Conservation (phyloP, 192 early-diverging fungal species). For the Entomortierella parvispora region DNA sequence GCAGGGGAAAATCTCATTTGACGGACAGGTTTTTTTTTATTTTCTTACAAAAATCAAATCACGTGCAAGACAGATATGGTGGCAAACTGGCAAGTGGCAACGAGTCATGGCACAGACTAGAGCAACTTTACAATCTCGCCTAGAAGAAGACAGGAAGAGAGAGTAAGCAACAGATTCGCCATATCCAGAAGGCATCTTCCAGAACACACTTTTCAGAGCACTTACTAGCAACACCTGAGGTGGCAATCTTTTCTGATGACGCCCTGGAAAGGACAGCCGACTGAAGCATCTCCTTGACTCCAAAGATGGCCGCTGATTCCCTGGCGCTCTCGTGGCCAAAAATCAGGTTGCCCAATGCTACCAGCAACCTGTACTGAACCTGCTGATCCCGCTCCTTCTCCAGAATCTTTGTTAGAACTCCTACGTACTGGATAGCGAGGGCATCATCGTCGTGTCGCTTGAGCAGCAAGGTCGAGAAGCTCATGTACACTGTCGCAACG, state of each 20-base stretch:
- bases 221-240: constrained; percentile 37
- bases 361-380: constrained; percentile 65
- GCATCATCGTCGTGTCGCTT: constrained; percentile 56
- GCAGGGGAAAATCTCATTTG: background rate
- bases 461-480: constrained; percentile 60
- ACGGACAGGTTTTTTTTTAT: background rate
- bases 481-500: constrained; percentile 46
- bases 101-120: too few species aligned
- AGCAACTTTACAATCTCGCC: too few species aligned
- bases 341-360: constrained; percentile 75
- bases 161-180: too few species aligned
- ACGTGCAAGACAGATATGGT: too few species aligned
- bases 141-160: too few species aligned
- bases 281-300: constrained; percentile 22
- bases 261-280: constrained; percentile 35
- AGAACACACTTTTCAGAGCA: background rate
- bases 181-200: background rate
- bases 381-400: constrained; percentile 68
- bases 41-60: constrained; percentile 4
- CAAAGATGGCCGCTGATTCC: constrained; percentile 48
- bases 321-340: constrained; percentile 47
- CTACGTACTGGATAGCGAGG: constrained; percentile 61
- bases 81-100: too few species aligned
- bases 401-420: constrained; percentile 63
- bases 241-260: constrained; percentile 32